Percentiles rank a stretch among this genome's conserved stretches.
Evolutionary conservation across 2,329 filamentous ascomycete species (phyloP).

Genomic region (Ophiostoma tasmaniense): DNA sequence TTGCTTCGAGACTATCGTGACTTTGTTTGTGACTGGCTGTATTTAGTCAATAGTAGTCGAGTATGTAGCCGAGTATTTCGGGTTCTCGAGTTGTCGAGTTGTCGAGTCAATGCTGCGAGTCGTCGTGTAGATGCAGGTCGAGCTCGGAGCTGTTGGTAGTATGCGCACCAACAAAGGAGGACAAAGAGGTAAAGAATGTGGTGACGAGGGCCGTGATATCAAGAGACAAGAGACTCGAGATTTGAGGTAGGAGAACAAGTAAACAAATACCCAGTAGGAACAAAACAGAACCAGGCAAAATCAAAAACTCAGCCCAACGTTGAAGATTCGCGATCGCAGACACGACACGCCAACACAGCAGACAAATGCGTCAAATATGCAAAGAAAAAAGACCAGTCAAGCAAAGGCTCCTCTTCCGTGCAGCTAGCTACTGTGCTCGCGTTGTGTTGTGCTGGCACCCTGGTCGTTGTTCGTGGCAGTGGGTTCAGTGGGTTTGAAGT

Average conservation of each 20-base stretch:
- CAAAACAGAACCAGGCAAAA: not conserved
- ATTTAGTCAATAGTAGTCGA: not conserved
- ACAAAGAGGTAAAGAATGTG: not conserved
- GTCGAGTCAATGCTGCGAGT: not conserved
- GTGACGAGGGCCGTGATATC: not conserved
- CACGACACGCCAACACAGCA: not conserved
- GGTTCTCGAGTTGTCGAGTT: not conserved
- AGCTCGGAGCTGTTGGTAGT: not conserved
- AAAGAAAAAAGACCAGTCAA: not conserved
- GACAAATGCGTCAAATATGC: not conserved
- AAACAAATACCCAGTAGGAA: not conserved
- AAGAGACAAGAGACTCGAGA: not conserved
- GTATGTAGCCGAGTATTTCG: not conserved
- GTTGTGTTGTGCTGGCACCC: slow-evolving; percentile 6
- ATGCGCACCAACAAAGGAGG: not conserved
- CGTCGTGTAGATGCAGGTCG: not conserved
- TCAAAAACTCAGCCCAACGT: not conserved
- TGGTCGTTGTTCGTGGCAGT: slow-evolving; percentile 2
- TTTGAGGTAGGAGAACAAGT: not conserved
- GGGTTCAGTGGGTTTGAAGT: not conserved
- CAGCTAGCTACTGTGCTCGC: not conserved
- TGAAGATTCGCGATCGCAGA: slow-evolving; percentile 3
- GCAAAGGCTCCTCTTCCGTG: not conserved
- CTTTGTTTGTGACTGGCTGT: not conserved
- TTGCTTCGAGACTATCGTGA: not conserved